Percentiles rank a stretch among this genome's conserved stretches.
These are phyloP conservation scores for Scutellaria baicalensis DNA, from an alignment of 257 asterid species.

Conservation along the genomic window DNA sequence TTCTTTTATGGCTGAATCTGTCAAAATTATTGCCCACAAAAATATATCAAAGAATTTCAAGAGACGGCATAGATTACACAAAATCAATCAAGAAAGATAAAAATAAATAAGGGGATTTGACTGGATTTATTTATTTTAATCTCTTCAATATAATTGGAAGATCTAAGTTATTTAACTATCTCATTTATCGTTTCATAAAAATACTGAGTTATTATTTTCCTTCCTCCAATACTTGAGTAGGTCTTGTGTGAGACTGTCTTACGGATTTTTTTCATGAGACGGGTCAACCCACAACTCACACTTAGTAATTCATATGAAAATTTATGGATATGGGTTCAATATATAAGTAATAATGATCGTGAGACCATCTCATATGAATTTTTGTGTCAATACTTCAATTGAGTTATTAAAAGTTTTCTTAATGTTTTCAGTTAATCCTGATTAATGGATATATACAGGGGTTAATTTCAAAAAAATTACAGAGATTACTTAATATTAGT, in stretches of 20 bases:
- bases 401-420: background rate
- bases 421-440: background rate
- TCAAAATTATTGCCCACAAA: background rate
- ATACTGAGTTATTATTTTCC: no score
- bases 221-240: background rate
- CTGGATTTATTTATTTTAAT: constrained; percentile 1
- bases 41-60: background rate
- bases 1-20: constrained; percentile 8
- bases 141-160: background rate
- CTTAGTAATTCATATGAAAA: no score
- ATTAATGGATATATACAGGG: background rate
- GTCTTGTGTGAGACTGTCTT: no score
- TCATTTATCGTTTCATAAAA: no score
- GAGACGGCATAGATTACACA: constrained; percentile 10
- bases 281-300: no score
- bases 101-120: background rate
- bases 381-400: no score
- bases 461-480: no score
- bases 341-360: no score
- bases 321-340: no score
- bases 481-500: no score
- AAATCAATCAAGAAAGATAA: background rate
- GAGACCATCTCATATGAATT: no score
- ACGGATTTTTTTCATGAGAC: no score
- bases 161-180: background rate